Percentiles rank a stretch among this genome's conserved stretches.
phyloP scores from a whole-genome alignment of 192 early-diverging fungal species.

The Phycomyces nitens region DNA sequence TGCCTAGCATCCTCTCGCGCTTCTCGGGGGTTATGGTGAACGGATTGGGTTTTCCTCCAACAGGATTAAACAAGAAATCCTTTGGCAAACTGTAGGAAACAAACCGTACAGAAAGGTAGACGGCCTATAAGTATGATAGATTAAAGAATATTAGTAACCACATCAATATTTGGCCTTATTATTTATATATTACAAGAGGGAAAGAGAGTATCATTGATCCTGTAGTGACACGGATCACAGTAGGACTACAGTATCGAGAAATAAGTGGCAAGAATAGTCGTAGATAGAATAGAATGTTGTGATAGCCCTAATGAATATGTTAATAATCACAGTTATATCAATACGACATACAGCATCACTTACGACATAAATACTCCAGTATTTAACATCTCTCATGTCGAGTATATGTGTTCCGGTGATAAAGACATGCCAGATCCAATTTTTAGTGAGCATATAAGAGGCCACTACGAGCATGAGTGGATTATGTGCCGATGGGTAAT shows the following conservation, averaged over 20 bases:
- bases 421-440: no score
- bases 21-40: not conserved
- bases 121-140: not conserved
- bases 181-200: not conserved
- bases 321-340: not conserved
- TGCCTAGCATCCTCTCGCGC: not conserved
- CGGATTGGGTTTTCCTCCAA: not conserved
- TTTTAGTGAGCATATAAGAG: no score
- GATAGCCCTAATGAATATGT: not conserved
- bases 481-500: no score
- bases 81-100: no score
- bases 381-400: not conserved
- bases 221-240: not conserved
- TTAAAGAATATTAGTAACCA: not conserved
- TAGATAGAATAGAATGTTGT: not conserved
- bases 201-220: not conserved
- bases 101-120: no score
- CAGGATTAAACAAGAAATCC: no score
- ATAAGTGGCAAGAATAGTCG: not conserved
- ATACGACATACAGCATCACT: not conserved
- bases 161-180: not conserved
- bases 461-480: no score
- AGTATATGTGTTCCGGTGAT: not conserved
- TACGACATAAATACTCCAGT: not conserved
- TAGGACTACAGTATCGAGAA: not conserved